Evolutionary conservation across 768 basidiomycete species (phyloP), one percentile per base, ranked within the genome.

Genomic region (Amanita molliuscula): DNA sequence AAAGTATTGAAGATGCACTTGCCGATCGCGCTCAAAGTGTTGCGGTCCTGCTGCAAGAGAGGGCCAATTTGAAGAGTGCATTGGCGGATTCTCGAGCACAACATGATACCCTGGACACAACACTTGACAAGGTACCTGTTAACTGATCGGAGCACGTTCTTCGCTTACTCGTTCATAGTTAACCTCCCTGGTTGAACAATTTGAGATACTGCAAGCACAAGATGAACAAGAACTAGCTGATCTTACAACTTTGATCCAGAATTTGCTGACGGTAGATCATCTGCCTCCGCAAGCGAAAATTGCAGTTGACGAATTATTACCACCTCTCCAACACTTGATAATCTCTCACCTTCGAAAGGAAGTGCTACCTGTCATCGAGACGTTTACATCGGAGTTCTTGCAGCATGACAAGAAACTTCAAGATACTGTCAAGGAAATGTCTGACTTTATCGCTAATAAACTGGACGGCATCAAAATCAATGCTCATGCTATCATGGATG

Each of bases 161-260:
- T 25, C 23, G 4, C 25, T 35, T 9, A 26, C 18, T 35, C 54
- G 33, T 54, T 54, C 23, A 10, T 26, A 47, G 54, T 26, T 48
- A 52, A 55, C 44, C 50, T 44, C 6, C 16, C 15, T 50, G 47
- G 56, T 61, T n/a, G 59, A 60, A 26, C 36, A 55, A 25, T 47
- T 54, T 34, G 55, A 60, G 33, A 44, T 43, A 48, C 54, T 56
- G 55, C 59, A 58, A 23, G 31, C 53, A 34, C 56, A 57, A 36
- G 59, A 65, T 35, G 46, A 35, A 4, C 48, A 34, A 6, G 50
- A 53, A 26, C 61, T 69, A 11, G 47, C 55, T 21, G 55, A 56
- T 6, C 43, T 69, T 18, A 61, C 55, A 13, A 51, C 53, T 7
- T 57, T 63, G 44, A 43, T 68, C 0, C 57, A 59, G 33, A 52